A percentile compares a stretch with the other conserved stretches of the same genome.
Conservation (phyloP, 2,329 filamentous ascomycete species). For the Paraphoma chrysanthemicola region DNA sequence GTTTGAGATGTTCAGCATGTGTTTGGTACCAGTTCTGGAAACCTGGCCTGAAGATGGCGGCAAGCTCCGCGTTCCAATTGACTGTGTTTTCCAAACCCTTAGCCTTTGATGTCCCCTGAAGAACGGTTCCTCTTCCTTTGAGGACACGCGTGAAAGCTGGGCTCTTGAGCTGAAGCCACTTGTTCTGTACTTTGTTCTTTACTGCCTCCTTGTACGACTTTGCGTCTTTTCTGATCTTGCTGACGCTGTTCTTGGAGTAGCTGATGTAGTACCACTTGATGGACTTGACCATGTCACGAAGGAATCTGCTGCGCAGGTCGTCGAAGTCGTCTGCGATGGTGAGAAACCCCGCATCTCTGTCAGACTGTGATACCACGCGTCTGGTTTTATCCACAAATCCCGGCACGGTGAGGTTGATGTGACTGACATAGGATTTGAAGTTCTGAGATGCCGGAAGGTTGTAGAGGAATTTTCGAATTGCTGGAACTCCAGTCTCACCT, state of each 20-base stretch:
- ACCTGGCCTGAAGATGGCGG: slow-evolving; percentile 9
- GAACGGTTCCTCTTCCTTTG: slow-evolving; percentile 17
- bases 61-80: slow-evolving; percentile 28
- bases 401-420: slow-evolving; percentile 10
- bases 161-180: slow-evolving; percentile 11
- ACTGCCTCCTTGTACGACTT: slow-evolving; percentile 8
- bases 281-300: not conserved
- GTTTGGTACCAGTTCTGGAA: slow-evolving; percentile 17
- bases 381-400: slow-evolving; percentile 21
- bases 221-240: slow-evolving; percentile 2
- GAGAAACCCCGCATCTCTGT: slow-evolving; percentile 19
- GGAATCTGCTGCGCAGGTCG: not conserved
- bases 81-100: slow-evolving; percentile 20
- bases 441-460: slow-evolving; percentile 21
- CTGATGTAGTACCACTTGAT: not conserved
- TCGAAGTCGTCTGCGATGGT: slow-evolving; percentile 24
- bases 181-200: not conserved
- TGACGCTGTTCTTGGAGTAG: slow-evolving; percentile 1
- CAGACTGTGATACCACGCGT: slow-evolving; percentile 6
- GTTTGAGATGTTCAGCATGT: slow-evolving; percentile 4
- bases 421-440: slow-evolving; percentile 12
- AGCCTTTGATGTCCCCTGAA: slow-evolving; percentile 18
- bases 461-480: slow-evolving; percentile 17
- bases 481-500: slow-evolving; percentile 22
- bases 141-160: slow-evolving; percentile 22